phyloP scores from a whole-genome alignment of 1,139 yeast species.

The Pichia sp. region DNA sequence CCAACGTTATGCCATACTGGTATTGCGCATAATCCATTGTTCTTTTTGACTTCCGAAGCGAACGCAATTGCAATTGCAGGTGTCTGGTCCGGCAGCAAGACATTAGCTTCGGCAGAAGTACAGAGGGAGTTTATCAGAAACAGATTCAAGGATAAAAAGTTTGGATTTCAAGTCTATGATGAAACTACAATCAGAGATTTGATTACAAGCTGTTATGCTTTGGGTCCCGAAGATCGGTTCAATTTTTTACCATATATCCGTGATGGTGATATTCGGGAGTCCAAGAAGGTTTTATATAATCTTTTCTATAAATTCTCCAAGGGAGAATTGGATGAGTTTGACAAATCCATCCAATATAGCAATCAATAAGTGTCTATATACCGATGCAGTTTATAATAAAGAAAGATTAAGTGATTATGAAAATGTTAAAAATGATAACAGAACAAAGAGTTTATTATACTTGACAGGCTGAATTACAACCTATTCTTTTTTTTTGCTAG shows the following conservation, averaged over 20 bases:
- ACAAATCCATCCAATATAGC: conserved; percentile 4
- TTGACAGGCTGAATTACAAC: too few species aligned
- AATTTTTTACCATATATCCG: conserved; percentile 14
- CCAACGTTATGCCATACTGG: conserved; percentile 44
- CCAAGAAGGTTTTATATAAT: conserved; percentile 14
- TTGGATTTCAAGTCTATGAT: conserved; percentile 34
- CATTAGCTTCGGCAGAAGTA: conserved; percentile 25
- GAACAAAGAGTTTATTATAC: too few species aligned
- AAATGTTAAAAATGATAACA: too few species aligned
- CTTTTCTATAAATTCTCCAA: conserved; percentile 17
- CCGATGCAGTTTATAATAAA: too few species aligned
- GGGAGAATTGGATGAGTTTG: conserved; percentile 11
- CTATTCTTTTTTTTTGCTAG: too few species aligned
- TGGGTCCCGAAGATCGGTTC: conserved; percentile 31
- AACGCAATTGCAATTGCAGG: conserved; percentile 46
- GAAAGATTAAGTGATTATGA: too few species aligned
- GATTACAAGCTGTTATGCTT: conserved; percentile 27
- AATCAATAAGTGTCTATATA: neutral
- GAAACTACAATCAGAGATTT: conserved; percentile 27
- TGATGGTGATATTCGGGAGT: conserved; percentile 10
- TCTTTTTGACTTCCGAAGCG: conserved; percentile 42
- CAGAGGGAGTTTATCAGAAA: conserved; percentile 24
- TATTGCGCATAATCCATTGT: conserved; percentile 37
- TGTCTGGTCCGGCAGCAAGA: conserved; percentile 35
- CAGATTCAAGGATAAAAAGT: conserved; percentile 19